These are phyloP conservation scores for Kwoniella pini DNA, from an alignment of 768 basidiomycete species.

Conservation along the genomic window DNA sequence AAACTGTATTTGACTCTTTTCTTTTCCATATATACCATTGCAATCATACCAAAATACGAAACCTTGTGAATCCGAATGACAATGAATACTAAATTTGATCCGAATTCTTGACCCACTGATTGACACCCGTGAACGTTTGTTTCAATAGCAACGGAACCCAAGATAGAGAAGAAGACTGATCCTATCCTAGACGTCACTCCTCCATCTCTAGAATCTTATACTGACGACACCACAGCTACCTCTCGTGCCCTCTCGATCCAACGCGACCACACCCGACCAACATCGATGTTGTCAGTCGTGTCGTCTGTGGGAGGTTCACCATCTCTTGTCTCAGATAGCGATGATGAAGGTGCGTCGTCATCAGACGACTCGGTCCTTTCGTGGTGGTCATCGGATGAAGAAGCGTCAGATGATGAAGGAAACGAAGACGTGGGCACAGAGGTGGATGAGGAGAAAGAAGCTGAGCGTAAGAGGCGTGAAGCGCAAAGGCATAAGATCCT, in stretches of 20 bases:
- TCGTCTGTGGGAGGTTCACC: slow-evolving; percentile 14
- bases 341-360: slow-evolving; percentile 42
- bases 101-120: too few relatives aligned
- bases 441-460: slow-evolving; percentile 58
- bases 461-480: slow-evolving; percentile 65
- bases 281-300: slow-evolving; percentile 12
- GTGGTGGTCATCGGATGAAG: slow-evolving; percentile 53
- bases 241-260: too few relatives aligned
- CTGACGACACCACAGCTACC: background rate
- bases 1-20: slow-evolving; percentile 59
- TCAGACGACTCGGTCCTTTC: slow-evolving; percentile 59
- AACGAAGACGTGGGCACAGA: slow-evolving; percentile 49
- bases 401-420: slow-evolving; percentile 57
- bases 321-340: slow-evolving; percentile 45
- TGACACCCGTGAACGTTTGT: too few relatives aligned
- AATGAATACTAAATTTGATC: slow-evolving; percentile 2
- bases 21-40: slow-evolving; percentile 44
- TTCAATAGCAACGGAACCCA: too few relatives aligned
- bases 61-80: background rate
- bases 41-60: slow-evolving; percentile 18
- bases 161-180: background rate
- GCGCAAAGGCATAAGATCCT: slow-evolving; percentile 76
- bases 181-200: slow-evolving; percentile 3
- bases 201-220: background rate
- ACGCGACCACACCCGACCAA: background rate